A percentile compares a stretch with the other conserved stretches of the same genome.
Conservation (phyloP, 1,284 basidiomycete genomes). For the Austroboletus novae-zelandiae region DNA sequence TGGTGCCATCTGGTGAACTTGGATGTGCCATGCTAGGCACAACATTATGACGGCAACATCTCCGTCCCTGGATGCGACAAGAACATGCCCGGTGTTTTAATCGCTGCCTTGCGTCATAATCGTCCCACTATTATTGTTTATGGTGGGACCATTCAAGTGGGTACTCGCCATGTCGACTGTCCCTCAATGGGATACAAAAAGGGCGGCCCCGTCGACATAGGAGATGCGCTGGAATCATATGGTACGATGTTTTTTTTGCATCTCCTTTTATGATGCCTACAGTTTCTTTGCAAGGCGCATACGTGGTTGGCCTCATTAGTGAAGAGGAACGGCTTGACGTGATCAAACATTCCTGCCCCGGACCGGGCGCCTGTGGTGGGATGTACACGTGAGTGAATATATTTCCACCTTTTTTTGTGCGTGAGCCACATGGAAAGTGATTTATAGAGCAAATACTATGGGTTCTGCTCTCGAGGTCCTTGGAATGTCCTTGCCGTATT, state of each 20-base stretch:
- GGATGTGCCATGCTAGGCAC: slow-evolving; percentile 47
- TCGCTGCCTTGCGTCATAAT: slow-evolving; percentile 82
- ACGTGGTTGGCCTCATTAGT: slow-evolving; percentile 66
- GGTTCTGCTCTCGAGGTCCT: slow-evolving; percentile 87
- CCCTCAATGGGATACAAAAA: slow-evolving; percentile 74
- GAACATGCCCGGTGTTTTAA: slow-evolving; percentile 90
- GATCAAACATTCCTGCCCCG: slow-evolving; percentile 80
- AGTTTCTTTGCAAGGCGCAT: slow-evolving; percentile 52
- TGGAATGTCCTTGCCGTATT: slow-evolving; percentile 90
- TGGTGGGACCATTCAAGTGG: slow-evolving; percentile 81
- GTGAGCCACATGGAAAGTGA: not conserved
- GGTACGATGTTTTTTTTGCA: slow-evolving; percentile 40
- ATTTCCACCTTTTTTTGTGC: not conserved
- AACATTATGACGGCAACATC: slow-evolving; percentile 87
- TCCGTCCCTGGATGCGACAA: slow-evolving; percentile 86
- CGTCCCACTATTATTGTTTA: slow-evolving; percentile 84
- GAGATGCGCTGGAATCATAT: slow-evolving; percentile 81
- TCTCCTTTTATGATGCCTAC: not conserved
- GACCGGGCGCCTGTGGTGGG: slow-evolving; percentile 75
- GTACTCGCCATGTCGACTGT: slow-evolving; percentile 75
- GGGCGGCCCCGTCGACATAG: slow-evolving; percentile 79
- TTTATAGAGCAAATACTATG: slow-evolving; percentile 78
- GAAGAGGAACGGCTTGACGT: slow-evolving; percentile 81
- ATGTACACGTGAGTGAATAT: slow-evolving; percentile 70
- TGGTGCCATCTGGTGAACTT: not conserved